Base-by-base conservation (phyloP, 169 alveolate species). In the Babesia divergens region DNA sequence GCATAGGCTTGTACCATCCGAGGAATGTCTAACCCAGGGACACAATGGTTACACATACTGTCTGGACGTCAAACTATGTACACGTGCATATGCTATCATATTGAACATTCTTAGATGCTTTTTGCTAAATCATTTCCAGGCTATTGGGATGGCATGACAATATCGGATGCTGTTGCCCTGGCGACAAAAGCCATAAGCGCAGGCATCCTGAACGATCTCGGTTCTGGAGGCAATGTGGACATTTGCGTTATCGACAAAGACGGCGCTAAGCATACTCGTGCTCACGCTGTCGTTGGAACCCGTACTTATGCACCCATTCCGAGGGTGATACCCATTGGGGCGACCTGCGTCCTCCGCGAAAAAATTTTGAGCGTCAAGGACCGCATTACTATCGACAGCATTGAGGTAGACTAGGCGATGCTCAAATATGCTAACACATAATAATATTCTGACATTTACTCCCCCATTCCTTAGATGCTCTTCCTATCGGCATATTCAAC, bases 141-240 rank as follows among this genome's bases (percentile, higher is more conserved):
- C 20, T 97, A 92, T 82, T 90, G 91, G 52, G 99, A 97, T 58
- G 91, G 90, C 49, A 84, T 96, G 93, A 91, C 95, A 14, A 90
- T 92, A 74, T 93, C 91, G 68, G 98, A 97, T 81, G 97, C 98
- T 26, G 90, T 90, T 43, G 93, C 90, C 26, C 60, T 95, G 60
- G 96, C 91, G n/a, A 84, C 90, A 37, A 91, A 89, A 84, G 98
- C 98, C 31, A 94, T 95, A 64, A 96, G 96, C 81, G 98, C 98
- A 47, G 99, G 99, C 79, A 94, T 97, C 58, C 88, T 93, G 83
- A 94, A 97, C 87, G 99, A 97, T 86, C 79, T 97, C 67, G 98
- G 98, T 11, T 92, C 97, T 31, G 99, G 99, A 24, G 94, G 98
- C 42, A 94, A 93, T 84, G 99, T 97, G 24, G 98, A 97, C 86